These are phyloP conservation scores for Cladosporium phlei DNA, from an alignment of 2,329 filamentous ascomycete genomes.

Conservation along the genomic window DNA sequence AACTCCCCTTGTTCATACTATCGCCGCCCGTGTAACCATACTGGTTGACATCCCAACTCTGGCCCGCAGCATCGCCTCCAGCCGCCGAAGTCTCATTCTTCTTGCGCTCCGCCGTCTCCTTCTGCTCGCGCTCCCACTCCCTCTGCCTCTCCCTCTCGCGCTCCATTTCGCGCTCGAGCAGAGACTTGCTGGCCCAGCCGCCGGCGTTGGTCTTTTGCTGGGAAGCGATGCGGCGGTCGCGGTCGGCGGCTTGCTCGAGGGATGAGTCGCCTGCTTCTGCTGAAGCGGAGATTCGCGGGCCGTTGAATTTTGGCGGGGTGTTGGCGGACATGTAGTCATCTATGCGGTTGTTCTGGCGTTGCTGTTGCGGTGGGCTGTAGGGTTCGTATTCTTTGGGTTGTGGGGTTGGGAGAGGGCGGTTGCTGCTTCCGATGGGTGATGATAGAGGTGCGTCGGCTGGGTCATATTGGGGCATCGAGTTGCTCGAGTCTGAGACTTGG, in stretches of 20 bases:
- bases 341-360: conserved; percentile 42
- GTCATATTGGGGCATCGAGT: conserved; percentile 16
- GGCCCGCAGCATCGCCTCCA: conserved; percentile 62
- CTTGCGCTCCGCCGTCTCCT: conserved; percentile 55
- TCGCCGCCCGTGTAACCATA: conserved; percentile 75
- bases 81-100: conserved; percentile 49
- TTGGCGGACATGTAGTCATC: conserved; percentile 56
- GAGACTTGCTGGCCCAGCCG: conserved; percentile 62
- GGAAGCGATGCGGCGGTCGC: conserved; percentile 54
- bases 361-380: conserved; percentile 20
- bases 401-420: conserved; percentile 26
- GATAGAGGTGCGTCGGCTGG: conserved; percentile 16
- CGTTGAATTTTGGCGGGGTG: conserved; percentile 46
- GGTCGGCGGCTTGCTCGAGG: conserved; percentile 52
- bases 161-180: conserved; percentile 77
- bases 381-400: conserved; percentile 19
- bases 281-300: conserved; percentile 31
- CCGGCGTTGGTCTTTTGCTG: conserved; percentile 59
- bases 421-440: conserved; percentile 20
- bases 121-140: conserved; percentile 75
- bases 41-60: conserved; percentile 71
- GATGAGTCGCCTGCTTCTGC: conserved; percentile 45
- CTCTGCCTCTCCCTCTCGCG: conserved; percentile 69
- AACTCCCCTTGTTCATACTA: conserved; percentile 61
- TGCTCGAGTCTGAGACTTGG: conserved; percentile 15